Evolutionary conservation across 106 monocot species (phyloP).

Genomic region (Allium fistulosum): DNA sequence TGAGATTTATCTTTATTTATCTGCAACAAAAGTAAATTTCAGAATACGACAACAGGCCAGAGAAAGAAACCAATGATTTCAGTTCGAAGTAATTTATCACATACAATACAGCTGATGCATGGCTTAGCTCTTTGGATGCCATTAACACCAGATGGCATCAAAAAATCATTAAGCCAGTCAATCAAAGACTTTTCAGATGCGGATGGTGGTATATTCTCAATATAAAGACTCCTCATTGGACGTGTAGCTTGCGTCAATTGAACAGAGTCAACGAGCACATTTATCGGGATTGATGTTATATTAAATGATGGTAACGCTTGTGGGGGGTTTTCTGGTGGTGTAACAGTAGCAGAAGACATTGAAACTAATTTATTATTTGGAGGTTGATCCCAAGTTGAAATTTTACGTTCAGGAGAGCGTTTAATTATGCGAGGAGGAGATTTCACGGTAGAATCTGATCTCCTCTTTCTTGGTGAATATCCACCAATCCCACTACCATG

Average conservation of each 20-base stretch:
- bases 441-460: conserved; percentile 37
- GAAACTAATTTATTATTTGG: conserved; percentile 28
- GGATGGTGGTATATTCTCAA: conserved; percentile 68
- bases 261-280: conserved; percentile 48
- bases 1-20: conserved; percentile 91
- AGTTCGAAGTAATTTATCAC: conserved; percentile 17
- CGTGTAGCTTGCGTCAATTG: conserved; percentile 96
- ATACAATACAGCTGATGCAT: conserved; percentile 87
- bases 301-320: conserved; percentile 19
- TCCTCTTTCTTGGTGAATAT: conserved; percentile 93
- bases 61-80: neutral
- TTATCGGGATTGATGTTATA: conserved; percentile 12
- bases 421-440: conserved; percentile 35
- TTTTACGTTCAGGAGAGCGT: conserved; percentile 55
- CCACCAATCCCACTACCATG: conserved; percentile 79
- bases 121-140: conserved; percentile 57
- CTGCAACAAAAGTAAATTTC: conserved; percentile 24
- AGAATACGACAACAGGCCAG: conserved; percentile 1
- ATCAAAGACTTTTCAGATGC: conserved; percentile 66
- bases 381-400: conserved; percentile 75
- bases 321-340: conserved; percentile 11
- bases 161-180: conserved; percentile 63
- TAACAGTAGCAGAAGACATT: conserved; percentile 12
- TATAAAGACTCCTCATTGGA: conserved; percentile 78
- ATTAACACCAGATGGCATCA: conserved; percentile 39